phyloP scores from a whole-genome alignment of 257 asterid genomes.

The Rauvolfia tetraphylla region DNA sequence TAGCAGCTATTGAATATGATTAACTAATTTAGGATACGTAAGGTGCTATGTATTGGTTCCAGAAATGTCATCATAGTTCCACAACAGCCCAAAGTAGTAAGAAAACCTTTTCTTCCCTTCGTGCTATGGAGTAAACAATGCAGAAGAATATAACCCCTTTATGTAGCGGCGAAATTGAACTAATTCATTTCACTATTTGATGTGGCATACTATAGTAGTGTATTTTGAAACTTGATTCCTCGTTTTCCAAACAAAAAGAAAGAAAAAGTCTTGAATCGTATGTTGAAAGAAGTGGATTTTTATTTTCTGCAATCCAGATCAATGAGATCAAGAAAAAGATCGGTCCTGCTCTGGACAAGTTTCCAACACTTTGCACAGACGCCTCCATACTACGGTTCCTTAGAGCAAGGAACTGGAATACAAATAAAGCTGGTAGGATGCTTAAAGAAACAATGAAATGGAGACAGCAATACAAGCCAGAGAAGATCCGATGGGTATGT shows the following conservation, averaged over 20 bases:
- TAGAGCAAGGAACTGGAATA: slow-evolving; percentile 55
- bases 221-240: not conserved
- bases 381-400: slow-evolving; percentile 50
- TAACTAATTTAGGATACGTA: too few relatives aligned
- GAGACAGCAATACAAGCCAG: slow-evolving; percentile 57
- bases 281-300: not conserved
- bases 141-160: not conserved
- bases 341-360: slow-evolving; percentile 40
- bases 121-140: too few relatives aligned
- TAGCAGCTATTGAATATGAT: not conserved
- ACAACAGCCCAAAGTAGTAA: too few relatives aligned
- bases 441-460: slow-evolving; percentile 57
- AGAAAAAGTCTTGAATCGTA: not conserved
- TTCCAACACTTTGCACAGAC: slow-evolving; percentile 40
- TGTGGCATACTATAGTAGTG: not conserved
- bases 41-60: too few relatives aligned
- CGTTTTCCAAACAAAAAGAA: not conserved
- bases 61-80: not conserved
- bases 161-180: too few relatives aligned
- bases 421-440: slow-evolving; percentile 52
- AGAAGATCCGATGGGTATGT: slow-evolving; percentile 54
- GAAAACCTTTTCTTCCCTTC: too few relatives aligned
- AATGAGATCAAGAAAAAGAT: slow-evolving; percentile 37
- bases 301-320: slow-evolving; percentile 28
- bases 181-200: not conserved